Base-by-base conservation (phyloP, 2,329 filamentous ascomycete genomes). In the Biscogniauxia marginata region DNA sequence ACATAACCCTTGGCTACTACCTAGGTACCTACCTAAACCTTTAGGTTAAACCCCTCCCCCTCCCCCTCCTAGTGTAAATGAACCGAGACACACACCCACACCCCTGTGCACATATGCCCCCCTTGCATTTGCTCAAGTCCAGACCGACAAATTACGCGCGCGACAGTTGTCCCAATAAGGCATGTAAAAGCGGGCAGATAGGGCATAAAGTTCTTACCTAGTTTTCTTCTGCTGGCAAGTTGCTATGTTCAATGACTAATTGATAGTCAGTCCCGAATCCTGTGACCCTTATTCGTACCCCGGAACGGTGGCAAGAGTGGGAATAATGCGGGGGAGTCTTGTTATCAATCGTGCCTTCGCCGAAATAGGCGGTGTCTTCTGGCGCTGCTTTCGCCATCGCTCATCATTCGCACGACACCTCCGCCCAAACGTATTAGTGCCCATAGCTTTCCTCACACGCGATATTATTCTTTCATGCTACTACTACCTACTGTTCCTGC, bases 361-460 rank as follows among this genome's bases (percentile, higher is more conserved):
- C 48, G 23, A 49, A 44, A 54, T 20, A 46, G 44, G 50, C 50
- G 53, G 39, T 47, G 53, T 56, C 43, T 44, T 30, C n/a, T 39
- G 9, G 30, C n/a, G 30, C 30, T 8, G 13, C 54, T 61, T 55
- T 63, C 63, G 61, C 62, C 46, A 65, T 65, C 53, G 50, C 53
- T 61, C 56, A 60, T 58, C 58, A 57, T 64, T 56, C 62, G 62
- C 54, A 64, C 63, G 61, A 61, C 58, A 65, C 46, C 34, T 44
- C n/a, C 18, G 25, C n/a, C 18, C 23, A 24, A 30, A 49, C 56
- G 53, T 58, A 54, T 56, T 49, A 50, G 54, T 56, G 18, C 46
- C 24, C 46, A 24, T 48, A 23, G 46, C 23, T 52, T 25, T 11
- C 22, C n/a, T n/a, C 23, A 23, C 13, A 4, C 20, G 19, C 46